phyloP scores from a whole-genome alignment of 805 yeast genomes.

The Candida nonsorbophila region DNA sequence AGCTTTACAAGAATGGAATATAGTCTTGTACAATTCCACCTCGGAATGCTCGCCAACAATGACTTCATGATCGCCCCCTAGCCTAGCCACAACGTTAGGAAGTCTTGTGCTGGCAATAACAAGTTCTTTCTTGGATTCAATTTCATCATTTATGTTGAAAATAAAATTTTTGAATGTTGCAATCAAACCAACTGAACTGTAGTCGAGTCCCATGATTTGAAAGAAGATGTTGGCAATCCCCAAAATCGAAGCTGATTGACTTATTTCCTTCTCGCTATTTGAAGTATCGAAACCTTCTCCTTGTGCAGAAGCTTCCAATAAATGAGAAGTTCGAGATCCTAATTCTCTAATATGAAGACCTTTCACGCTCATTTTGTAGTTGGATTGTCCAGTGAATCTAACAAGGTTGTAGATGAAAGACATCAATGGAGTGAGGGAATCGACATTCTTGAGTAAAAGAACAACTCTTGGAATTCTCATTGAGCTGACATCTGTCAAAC shows the following conservation, averaged over 20 bases:
- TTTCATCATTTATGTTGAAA: conserved; percentile 26
- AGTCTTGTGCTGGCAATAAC: conserved; percentile 19
- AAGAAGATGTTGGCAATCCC: conserved; percentile 29
- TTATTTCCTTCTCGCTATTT: conserved; percentile 18
- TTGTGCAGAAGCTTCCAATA: conserved; percentile 56
- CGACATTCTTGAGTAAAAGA: conserved; percentile 23
- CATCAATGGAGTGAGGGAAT: conserved; percentile 29
- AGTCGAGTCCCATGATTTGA: conserved; percentile 22
- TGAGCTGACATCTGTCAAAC: conserved; percentile 5
- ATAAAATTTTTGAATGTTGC: conserved; percentile 25
- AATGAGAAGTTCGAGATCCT: conserved; percentile 64
- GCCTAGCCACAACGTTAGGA: conserved; percentile 5
- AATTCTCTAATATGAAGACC: conserved; percentile 55
- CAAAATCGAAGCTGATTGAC: conserved; percentile 26
- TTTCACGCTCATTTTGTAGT: conserved; percentile 26
- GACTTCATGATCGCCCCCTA: conserved; percentile 4
- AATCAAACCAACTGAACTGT: conserved; percentile 23
- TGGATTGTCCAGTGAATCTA: conserved; percentile 10
- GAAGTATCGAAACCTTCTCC: conserved; percentile 10
- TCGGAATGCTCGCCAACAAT: conserved; percentile 15
- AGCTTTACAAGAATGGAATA: conserved; percentile 20
- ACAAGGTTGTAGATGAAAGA: conserved; percentile 23
- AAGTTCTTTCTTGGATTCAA: conserved; percentile 19
- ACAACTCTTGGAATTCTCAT: conserved; percentile 20
- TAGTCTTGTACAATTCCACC: conserved; percentile 15